Percentiles rank a stretch among this genome's conserved stretches.
phyloP scores from a whole-genome alignment of 2,329 filamentous ascomycete species.

The Septoria petroselini region DNA sequence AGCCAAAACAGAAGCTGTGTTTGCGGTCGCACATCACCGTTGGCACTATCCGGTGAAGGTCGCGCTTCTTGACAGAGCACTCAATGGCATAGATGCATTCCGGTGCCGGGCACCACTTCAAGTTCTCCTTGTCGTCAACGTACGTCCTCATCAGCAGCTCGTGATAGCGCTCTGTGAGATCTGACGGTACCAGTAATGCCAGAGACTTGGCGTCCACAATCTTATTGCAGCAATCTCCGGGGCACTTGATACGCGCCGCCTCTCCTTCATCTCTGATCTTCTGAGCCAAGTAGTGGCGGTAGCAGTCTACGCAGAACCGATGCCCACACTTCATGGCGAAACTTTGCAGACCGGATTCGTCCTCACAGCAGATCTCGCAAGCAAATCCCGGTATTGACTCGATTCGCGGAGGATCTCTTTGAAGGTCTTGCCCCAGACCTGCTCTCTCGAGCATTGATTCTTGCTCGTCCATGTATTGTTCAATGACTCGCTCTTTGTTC shows the following conservation, averaged over 20 bases:
- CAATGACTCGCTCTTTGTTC: slow-evolving; percentile 94
- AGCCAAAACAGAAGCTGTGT: slow-evolving; percentile 92
- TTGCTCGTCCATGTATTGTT: slow-evolving; percentile 90
- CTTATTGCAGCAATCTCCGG: slow-evolving; percentile 78
- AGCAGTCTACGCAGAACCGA: slow-evolving; percentile 89
- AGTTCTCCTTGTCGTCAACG: slow-evolving; percentile 90
- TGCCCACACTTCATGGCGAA: slow-evolving; percentile 96
- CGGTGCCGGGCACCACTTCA: slow-evolving; percentile 98
- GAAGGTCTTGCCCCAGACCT: slow-evolving; percentile 68
- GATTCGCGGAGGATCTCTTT: slow-evolving; percentile 59
- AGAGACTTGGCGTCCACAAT: slow-evolving; percentile 90
- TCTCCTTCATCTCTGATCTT: slow-evolving; percentile 97
- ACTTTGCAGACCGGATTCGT: slow-evolving; percentile 69
- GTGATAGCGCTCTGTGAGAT: slow-evolving; percentile 66
- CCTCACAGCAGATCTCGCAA: slow-evolving; percentile 96
- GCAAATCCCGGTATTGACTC: slow-evolving; percentile 71
- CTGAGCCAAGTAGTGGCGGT: slow-evolving; percentile 81
- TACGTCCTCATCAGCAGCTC: slow-evolving; percentile 88
- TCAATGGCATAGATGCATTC: slow-evolving; percentile 93
- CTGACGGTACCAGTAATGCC: slow-evolving; percentile 65
- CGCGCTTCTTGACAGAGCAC: slow-evolving; percentile 82
- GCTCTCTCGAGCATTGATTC: slow-evolving; percentile 78
- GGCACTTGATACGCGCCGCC: slow-evolving; percentile 90
- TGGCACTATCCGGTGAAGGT: slow-evolving; percentile 79
- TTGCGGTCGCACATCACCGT: slow-evolving; percentile 84